These are phyloP conservation scores for Diatrype stigma DNA, from an alignment of 2,329 filamentous ascomycete species.

Conservation along the genomic window DNA sequence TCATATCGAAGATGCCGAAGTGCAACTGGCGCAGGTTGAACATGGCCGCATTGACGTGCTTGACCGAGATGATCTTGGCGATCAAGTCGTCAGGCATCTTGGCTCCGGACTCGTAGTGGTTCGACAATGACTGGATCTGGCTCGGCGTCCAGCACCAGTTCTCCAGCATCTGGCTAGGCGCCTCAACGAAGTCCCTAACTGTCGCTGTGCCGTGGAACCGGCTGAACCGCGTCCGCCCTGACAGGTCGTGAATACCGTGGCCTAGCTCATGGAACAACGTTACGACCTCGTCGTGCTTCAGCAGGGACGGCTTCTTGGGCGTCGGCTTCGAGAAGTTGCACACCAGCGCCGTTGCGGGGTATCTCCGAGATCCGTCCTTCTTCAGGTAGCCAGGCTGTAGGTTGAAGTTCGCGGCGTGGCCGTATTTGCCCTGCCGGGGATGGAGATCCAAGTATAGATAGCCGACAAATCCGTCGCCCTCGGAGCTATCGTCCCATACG, in stretches of 20 bases:
- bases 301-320: conserved; percentile 67
- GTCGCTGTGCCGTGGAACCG: conserved; percentile 66
- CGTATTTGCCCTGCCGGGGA: conserved; percentile 77
- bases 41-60: conserved; percentile 76
- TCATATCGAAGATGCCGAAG: conserved; percentile 83
- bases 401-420: conserved; percentile 82
- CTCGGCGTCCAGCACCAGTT: conserved; percentile 71
- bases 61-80: conserved; percentile 68
- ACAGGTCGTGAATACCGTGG: conserved; percentile 66
- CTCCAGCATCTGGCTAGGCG: conserved; percentile 69
- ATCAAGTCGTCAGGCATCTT: conserved; percentile 72
- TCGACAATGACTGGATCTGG: conserved; percentile 62
- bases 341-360: conserved; percentile 74
- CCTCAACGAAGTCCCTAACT: conserved; percentile 67
- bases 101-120: conserved; percentile 67
- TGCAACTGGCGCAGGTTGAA: conserved; percentile 76
- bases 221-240: conserved; percentile 58
- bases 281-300: conserved; percentile 80
- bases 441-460: conserved; percentile 82
- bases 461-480: conserved; percentile 70
- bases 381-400: conserved; percentile 67
- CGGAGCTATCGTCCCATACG: conserved; percentile 73
- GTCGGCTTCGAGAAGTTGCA: conserved; percentile 85
- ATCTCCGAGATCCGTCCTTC: conserved; percentile 65
- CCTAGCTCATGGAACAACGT: conserved; percentile 78